phyloP scores from a whole-genome alignment of 2,329 filamentous ascomycete species.

The Ilyonectria mors-panacis region DNA sequence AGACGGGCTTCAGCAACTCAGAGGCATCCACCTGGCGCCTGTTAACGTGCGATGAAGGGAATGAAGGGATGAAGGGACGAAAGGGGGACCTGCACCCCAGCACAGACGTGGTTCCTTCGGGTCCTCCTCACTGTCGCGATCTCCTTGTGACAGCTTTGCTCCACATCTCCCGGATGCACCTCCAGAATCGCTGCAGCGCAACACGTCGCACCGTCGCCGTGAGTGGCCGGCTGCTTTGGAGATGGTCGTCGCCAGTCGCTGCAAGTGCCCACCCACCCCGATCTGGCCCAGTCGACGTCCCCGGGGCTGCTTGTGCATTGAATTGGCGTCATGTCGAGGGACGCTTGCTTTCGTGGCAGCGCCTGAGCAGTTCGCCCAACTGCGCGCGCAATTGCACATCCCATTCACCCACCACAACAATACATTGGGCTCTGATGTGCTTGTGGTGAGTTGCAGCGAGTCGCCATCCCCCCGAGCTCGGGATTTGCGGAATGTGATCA shows the following conservation, averaged over 20 bases:
- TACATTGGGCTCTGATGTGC: slow-evolving; percentile 36
- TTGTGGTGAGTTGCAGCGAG: slow-evolving; percentile 37
- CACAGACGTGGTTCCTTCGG: slow-evolving; percentile 40
- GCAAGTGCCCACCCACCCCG: slow-evolving; percentile 50
- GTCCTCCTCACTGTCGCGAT: slow-evolving; percentile 33
- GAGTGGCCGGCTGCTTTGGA: slow-evolving; percentile 39
- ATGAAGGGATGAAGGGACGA: slow-evolving; percentile 25
- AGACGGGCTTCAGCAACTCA: slow-evolving; percentile 19
- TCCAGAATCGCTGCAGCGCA: slow-evolving; percentile 42
- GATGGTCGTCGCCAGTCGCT: slow-evolving; percentile 37
- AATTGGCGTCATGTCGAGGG: slow-evolving; percentile 48
- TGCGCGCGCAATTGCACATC: slow-evolving; percentile 33
- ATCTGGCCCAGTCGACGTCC: slow-evolving; percentile 45
- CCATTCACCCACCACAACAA: slow-evolving; percentile 40
- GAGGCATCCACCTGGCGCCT: slow-evolving; percentile 28
- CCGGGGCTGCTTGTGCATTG: slow-evolving; percentile 42
- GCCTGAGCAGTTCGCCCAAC: slow-evolving; percentile 50
- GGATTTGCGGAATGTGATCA: slow-evolving; percentile 43
- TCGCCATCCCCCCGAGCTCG: slow-evolving; percentile 35
- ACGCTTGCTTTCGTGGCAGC: slow-evolving; percentile 58
- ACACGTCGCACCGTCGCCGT: slow-evolving; percentile 45
- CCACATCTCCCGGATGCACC: slow-evolving; percentile 45
- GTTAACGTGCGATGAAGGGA: slow-evolving; percentile 28
- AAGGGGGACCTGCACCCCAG: slow-evolving; percentile 39
- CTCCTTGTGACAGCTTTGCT: slow-evolving; percentile 43